Conservation (phyloP, 257 asterid species). For the Ilex asprella region DNA sequence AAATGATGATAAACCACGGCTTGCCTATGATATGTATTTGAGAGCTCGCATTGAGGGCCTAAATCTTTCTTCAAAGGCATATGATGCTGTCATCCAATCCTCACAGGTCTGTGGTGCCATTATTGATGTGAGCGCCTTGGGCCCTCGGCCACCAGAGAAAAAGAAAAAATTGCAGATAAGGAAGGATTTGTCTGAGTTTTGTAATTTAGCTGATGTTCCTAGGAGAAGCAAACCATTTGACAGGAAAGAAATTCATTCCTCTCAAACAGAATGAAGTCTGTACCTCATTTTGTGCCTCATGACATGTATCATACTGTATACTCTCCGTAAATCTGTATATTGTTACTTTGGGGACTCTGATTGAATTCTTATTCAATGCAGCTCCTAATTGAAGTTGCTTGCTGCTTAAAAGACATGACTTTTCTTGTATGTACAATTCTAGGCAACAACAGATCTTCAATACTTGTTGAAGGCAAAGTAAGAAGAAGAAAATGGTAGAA, state of each 20-base stretch:
- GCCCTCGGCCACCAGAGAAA: conserved; percentile 62
- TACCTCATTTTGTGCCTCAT: no score
- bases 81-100: conserved; percentile 51
- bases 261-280: conserved; percentile 14
- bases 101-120: conserved; percentile 39
- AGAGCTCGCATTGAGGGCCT: conserved; percentile 60
- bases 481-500: no score
- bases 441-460: no score
- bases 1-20: conserved; percentile 77
- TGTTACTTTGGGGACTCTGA: no score
- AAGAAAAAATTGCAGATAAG: conserved; percentile 40
- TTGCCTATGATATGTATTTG: conserved; percentile 66
- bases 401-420: no score
- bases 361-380: no score
- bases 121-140: conserved; percentile 43
- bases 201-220: conserved; percentile 59
- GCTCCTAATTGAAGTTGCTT: no score
- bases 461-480: no score
- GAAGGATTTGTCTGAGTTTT: conserved; percentile 43
- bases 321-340: no score
- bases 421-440: no score
- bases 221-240: conserved; percentile 54
- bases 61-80: conserved; percentile 64
- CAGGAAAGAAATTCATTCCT: conserved; percentile 28
- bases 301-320: no score